phyloP scores from a whole-genome alignment of 2,329 filamentous ascomycete genomes.

The Alternaria angustiovoidea region DNA sequence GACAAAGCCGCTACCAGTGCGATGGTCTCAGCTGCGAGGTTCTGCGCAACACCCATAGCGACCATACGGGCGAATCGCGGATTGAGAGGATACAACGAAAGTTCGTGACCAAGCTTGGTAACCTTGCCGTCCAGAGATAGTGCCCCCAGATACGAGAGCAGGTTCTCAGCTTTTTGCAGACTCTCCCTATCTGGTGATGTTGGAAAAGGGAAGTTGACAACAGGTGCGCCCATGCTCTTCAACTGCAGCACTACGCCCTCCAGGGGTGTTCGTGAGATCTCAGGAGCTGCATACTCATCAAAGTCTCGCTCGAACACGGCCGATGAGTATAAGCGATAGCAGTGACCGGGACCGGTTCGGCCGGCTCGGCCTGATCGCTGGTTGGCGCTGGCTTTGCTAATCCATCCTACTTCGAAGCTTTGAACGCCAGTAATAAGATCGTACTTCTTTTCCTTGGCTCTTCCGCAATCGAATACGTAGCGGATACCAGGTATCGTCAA shows the following conservation, averaged over 20 bases:
- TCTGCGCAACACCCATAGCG: slow-evolving; percentile 83
- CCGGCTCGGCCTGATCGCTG: slow-evolving; percentile 94
- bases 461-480: slow-evolving; percentile 94
- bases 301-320: slow-evolving; percentile 94
- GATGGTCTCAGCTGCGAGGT: slow-evolving; percentile 84
- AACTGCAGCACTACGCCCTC: slow-evolving; percentile 90
- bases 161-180: slow-evolving; percentile 82
- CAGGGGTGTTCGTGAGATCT: slow-evolving; percentile 89
- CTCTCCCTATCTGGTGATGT: slow-evolving; percentile 82
- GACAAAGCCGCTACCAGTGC: slow-evolving; percentile 88
- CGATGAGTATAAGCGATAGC: slow-evolving; percentile 92
- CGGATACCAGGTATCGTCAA: slow-evolving; percentile 94
- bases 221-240: slow-evolving; percentile 91
- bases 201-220: slow-evolving; percentile 95
- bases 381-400: slow-evolving; percentile 94
- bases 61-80: slow-evolving; percentile 92
- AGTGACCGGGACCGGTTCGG: slow-evolving; percentile 93
- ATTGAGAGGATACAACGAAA: slow-evolving; percentile 88
- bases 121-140: slow-evolving; percentile 76
- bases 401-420: slow-evolving; percentile 94
- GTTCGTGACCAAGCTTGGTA: slow-evolving; percentile 78
- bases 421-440: slow-evolving; percentile 90
- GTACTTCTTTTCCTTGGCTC: slow-evolving; percentile 91
- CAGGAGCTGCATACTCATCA: slow-evolving; percentile 82
- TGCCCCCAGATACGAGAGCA: slow-evolving; percentile 85